A percentile compares a stretch with the other conserved stretches of the same genome.
Evolutionary conservation across 345 rosid species (phyloP).

Genomic region (Eucalyptus tenuipes): DNA sequence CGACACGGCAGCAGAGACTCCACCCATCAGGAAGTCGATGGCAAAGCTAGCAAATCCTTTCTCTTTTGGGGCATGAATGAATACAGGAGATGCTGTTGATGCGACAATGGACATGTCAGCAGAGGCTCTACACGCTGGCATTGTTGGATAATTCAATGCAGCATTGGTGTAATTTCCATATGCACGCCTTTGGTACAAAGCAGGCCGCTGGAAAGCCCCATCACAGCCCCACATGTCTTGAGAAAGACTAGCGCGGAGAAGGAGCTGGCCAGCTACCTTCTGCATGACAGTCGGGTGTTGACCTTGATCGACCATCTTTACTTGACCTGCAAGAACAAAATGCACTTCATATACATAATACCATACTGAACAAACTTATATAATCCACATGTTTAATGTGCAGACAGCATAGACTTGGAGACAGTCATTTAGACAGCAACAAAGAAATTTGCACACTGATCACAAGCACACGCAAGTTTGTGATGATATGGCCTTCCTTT

Average conservation of each 20-base stretch:
- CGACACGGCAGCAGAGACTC: constrained; percentile 29
- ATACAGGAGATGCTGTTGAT: background rate
- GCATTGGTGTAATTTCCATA: constrained; percentile 9
- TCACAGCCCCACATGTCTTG: background rate
- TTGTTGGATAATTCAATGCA: background rate
- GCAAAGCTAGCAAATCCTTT: constrained; percentile 13
- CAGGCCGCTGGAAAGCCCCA: background rate
- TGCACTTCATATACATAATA: background rate
- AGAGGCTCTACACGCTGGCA: background rate
- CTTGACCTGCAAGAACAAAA: background rate
- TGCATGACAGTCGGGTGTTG: constrained; percentile 13
- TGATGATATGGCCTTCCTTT: background rate
- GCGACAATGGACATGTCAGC: constrained; percentile 1
- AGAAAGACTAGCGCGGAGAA: background rate
- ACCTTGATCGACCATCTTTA: constrained; percentile 21
- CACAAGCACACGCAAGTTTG: background rate
- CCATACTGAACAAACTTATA: background rate
- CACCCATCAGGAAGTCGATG: constrained; percentile 28
- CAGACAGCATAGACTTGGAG: background rate
- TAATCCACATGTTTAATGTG: background rate
- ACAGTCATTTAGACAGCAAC: background rate
- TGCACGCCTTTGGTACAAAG: background rate
- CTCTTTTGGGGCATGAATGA: constrained; percentile 16
- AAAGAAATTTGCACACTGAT: background rate
- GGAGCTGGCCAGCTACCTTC: constrained; percentile 20